Evolutionary conservation across 176 grass and related monocot genomes (phyloP), one percentile per base, ranked within the genome.

Genomic region (Tillandsia fasciculata): DNA sequence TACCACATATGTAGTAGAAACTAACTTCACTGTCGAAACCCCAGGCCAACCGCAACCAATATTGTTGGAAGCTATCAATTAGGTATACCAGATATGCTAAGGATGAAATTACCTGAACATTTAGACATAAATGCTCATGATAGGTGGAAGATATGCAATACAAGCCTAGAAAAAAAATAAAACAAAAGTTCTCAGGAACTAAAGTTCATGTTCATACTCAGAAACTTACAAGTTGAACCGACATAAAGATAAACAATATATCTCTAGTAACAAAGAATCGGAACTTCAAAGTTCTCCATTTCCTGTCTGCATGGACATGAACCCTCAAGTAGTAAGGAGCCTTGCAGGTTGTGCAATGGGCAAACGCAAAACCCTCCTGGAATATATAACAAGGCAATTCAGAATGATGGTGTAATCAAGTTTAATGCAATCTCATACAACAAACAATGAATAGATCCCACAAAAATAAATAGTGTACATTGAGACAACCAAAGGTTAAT

Each of bases 1-100:
- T 90, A 99, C 94, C 94, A 81, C 94, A 99, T 87, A 93, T 87
- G 64, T 99, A 99, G 86, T 99, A 99, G 75, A 99, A 99, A 81
- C 87, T 99, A 83, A 99, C 76, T 87, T 90, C 87, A 59, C 82
- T 87, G 75, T 99, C 94, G 70, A 99, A 99, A 72, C 84, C 75
- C 89, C 94, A 99, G 48, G 94, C 74, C 17, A 75, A 74, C 64
- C 87, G 88, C 75, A 99, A 79, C 94, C 87, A 99, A 79, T 83
- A 87, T 77, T 99, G 87, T 67, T 87, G 87, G 86, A 83, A 86
- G 49, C 82, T 76, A 90, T 99, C 94, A 79, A 99, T 82, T 72
- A 90, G 69, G 88, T 90, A 88, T 72, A 93, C 89, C 82, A 88
- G 79, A 72, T 99, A 99, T 65, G 84, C 87, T 75, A 90, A 78